A percentile compares a stretch with the other conserved stretches of the same genome.
Conservation (phyloP, 169 alveolate species). For the Plasmodium vivax region DNA sequence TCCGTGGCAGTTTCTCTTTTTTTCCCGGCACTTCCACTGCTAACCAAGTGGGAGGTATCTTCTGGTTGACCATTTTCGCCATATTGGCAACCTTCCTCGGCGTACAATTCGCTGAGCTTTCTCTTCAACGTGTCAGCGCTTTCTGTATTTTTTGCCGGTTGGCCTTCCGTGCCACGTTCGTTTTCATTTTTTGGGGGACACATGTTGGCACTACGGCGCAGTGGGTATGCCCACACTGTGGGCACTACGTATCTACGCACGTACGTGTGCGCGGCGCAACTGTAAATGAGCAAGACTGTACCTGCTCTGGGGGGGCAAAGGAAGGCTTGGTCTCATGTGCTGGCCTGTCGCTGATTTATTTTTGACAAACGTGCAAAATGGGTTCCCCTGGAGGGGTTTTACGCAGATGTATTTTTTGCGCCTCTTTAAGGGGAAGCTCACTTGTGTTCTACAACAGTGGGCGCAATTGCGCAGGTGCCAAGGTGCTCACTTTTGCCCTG, state of each 20-base stretch:
- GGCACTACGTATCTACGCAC: neutral
- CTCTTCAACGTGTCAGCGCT: constrained; percentile 6
- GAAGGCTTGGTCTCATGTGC: neutral
- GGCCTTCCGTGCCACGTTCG: neutral
- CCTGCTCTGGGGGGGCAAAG: neutral
- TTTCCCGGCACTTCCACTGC: neutral
- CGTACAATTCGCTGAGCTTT: neutral
- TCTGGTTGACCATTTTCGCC: neutral
- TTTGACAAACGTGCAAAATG: neutral
- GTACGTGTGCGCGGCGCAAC: neutral
- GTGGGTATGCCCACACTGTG: neutral
- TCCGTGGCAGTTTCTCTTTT: neutral
- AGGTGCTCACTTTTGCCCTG: neutral
- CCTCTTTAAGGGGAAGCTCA: neutral
- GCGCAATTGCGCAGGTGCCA: neutral
- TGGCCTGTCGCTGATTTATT: neutral
- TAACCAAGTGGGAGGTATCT: neutral
- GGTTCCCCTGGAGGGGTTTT: neutral
- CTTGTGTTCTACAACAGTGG: neutral
- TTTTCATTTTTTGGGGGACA: constrained; percentile 9
- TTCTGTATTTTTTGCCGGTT: neutral
- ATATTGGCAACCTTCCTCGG: neutral
- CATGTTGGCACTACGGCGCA: neutral
- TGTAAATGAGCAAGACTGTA: neutral
- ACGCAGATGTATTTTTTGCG: neutral